Percentiles rank a stretch among this genome's conserved stretches.
These are phyloP conservation scores for Fusarium sp. DNA, from an alignment of 2,329 filamentous ascomycete genomes.

Conservation along the genomic window DNA sequence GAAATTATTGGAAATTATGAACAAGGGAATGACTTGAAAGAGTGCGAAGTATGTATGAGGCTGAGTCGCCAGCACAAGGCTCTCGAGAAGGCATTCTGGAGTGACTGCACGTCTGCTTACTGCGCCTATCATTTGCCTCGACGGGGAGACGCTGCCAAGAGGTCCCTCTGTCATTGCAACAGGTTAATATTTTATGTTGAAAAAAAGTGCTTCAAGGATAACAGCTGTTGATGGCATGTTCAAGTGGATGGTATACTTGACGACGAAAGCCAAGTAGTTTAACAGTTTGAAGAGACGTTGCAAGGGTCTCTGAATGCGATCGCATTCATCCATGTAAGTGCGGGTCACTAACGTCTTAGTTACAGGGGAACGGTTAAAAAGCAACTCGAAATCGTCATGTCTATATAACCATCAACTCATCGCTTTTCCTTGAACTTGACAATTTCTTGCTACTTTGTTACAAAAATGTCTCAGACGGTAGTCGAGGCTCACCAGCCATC, in stretches of 20 bases:
- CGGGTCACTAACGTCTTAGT: not conserved
- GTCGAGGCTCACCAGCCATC: not conserved
- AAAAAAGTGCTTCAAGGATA: too few relatives aligned
- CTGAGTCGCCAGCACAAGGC: constrained; percentile 9
- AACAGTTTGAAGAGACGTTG: not conserved
- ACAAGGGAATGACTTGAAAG: not conserved
- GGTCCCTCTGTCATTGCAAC: too few relatives aligned
- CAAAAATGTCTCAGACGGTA: constrained; percentile 28
- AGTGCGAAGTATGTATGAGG: not conserved
- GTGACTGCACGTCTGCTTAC: not conserved
- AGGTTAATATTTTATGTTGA: too few relatives aligned
- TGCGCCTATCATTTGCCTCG: not conserved
- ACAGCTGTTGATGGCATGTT: too few relatives aligned
- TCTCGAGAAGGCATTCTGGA: constrained; percentile 8
- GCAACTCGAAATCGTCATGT: too few relatives aligned
- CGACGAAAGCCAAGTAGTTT: not conserved
- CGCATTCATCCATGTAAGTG: constrained; percentile 23
- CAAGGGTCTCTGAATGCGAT: constrained; percentile 31
- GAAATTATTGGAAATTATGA: too few relatives aligned
- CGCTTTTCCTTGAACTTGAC: not conserved
- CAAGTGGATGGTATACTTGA: not conserved
- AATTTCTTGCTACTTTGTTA: too few relatives aligned
- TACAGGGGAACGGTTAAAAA: not conserved
- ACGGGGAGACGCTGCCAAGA: not conserved
- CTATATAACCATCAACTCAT: not conserved